phyloP scores from a whole-genome alignment of 2,329 filamentous ascomycete genomes.

The Tolypocladium guangdongense region DNA sequence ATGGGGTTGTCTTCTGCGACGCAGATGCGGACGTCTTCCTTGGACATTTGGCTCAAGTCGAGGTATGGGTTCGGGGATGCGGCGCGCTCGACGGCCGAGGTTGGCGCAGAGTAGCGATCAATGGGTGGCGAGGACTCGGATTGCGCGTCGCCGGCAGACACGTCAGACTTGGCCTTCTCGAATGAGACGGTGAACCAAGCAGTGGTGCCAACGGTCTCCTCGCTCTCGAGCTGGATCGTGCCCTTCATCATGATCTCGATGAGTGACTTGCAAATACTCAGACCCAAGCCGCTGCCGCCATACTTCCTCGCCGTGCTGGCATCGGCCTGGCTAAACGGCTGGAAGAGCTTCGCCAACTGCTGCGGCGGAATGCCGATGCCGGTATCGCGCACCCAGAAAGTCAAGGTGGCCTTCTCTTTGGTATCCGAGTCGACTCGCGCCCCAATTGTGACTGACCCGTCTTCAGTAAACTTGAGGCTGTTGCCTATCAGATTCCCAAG shows the following conservation, averaged over 20 bases:
- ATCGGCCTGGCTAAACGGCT: conserved; percentile 88
- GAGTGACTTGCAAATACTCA: conserved; percentile 90
- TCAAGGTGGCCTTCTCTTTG: conserved; percentile 59
- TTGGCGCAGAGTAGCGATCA: conserved; percentile 21
- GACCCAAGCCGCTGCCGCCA: conserved; percentile 78
- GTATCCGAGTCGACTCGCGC: conserved; percentile 64
- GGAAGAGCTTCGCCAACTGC: conserved; percentile 75
- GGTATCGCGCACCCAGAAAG: conserved; percentile 80
- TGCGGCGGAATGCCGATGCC: conserved; percentile 83
- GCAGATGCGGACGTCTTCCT: conserved; percentile 73
- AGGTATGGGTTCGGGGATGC: conserved; percentile 36
- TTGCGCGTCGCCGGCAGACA: conserved; percentile 43
- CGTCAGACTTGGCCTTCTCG: conserved; percentile 61
- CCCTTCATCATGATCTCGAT: conserved; percentile 90
- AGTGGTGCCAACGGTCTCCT: conserved; percentile 58
- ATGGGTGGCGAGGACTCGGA: conserved; percentile 23
- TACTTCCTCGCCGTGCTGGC: conserved; percentile 84
- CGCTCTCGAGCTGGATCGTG: conserved; percentile 70
- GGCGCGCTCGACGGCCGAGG: conserved; percentile 24
- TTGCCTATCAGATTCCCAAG: conserved; percentile 82
- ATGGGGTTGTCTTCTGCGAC: conserved; percentile 94
- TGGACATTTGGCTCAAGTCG: conserved; percentile 62
- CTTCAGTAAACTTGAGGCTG: conserved; percentile 86
- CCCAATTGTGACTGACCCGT: conserved; percentile 74
- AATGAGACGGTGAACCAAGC: conserved; percentile 77